Base-by-base conservation (phyloP, 1,284 basidiomycete species). In the Fomitopsis pinicola region DNA sequence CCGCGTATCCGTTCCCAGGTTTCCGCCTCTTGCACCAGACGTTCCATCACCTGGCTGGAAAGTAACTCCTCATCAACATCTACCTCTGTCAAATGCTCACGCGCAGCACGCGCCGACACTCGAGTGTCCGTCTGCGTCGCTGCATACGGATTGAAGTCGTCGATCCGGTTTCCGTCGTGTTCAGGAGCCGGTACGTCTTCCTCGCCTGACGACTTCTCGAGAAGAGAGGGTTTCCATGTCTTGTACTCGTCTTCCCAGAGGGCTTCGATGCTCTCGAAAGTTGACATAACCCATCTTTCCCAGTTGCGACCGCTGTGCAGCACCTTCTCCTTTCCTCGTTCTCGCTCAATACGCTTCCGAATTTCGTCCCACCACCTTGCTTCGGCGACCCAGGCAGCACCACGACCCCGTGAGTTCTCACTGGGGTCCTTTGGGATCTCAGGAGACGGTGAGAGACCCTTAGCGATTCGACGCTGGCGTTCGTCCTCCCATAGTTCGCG, bases 401-500 rank as follows among this genome's bases (percentile, higher is more conserved):
- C 84, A 12, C 69, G 59, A 1, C 76, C 80, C 71, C 88, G 78
- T 36, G 79, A 83, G n/a, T 79, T 79, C 61, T 81, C 82, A 68
- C 83, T 87, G 53, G 79, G 79, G 72, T 92, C 88, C 42, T 84
- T 74, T 3, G 91, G 89, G 22, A 89, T 75, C 50, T 81, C 80
- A 17, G 89, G 90, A 14, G 88, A 83, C 3, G 91, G 87, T 60
- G 82, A 68, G 26, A 92, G 77, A 0, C 94, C 94, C 33, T 80
- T 82, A 7, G 79, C 81, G 15, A 75, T 71, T 17, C 96, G 80
- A 4, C 95, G 84, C 10, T 81, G 79, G 10, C 90, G 86, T 72
- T 98, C 97, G 67, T 97, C 95, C 59, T 96, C 92, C 97, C 97
- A 99, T 1, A 99, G 80, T 72, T 97, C 96, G 59, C 90, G 88